Evolutionary conservation across 257 asterid genomes (phyloP), one percentile per base, ranked within the genome.

Genomic region (Solanum virginianum): DNA sequence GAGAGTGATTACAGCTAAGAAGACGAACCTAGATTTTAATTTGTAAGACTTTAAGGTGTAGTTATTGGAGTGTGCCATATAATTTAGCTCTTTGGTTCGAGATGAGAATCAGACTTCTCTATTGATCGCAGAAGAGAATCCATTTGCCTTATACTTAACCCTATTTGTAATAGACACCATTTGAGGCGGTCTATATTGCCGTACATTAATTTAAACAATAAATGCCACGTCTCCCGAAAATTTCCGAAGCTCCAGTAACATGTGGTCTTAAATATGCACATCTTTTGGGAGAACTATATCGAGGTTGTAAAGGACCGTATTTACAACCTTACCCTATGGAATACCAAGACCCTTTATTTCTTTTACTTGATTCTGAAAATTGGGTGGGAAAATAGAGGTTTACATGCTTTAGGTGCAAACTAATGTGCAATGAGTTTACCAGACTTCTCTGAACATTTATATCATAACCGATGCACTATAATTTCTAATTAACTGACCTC

Each of bases 401-500:
- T 49, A 75, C 43, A 22, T 14, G 41, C 55, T 12, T 22, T 45
- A 74, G 59, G 41, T 74, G 7, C 53, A 8, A 47, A 74, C 59
- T 22, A 75, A 51, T 15, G 45, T 15, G 43, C 43, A 22, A 74
- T 26, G 47, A 77, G 26, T 51, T 51, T 24, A 15, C 24, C 4
- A 0, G 17, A 26, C 17, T 79, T 53, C 65, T 79, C 65, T 4
- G 7, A 26, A 79, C 65, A 77, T 16, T 16, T 79, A 79, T 53
- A 41, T 57, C n/a, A 49, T 17, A 59, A 32, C 66, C 6, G 14
- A 60, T 65, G 79, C 17, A 87, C 2, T 55, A 62, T 43, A 6
- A 16, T 16, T 41, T 49, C 54, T 0, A 74, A 74, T 62, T 32
- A 80, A 91, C 95, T 89, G 47, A 96, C 99, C 98, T 96, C 99